Evolutionary conservation across 1,139 yeast species (phyloP), one percentile per base, ranked within the genome.

Genomic region (Magnusiomyces starmeri): DNA sequence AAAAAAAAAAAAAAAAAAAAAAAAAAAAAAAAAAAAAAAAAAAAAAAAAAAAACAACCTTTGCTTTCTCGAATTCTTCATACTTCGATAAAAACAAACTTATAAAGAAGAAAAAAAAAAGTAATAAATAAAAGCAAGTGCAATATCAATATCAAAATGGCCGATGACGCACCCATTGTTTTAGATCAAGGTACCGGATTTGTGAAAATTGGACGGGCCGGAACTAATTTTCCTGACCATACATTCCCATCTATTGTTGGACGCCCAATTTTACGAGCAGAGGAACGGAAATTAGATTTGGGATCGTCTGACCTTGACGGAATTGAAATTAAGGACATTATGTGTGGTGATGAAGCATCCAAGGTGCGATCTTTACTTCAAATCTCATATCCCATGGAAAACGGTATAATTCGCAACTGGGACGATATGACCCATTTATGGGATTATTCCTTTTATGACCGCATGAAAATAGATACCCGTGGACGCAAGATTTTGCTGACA

Each of bases 131-230:
- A n/a, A n/a, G n/a, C 21, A 21, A 16, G 18, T 35, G 41, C 41
- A 8, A 7, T 8, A 35, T 14, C 18, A 21, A 42, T n/a, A 18
- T 12, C 40, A 43, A 37, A 32, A 51, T 52, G 54, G 50, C 54
- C 18, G 56, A 53, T 51, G 53, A 50, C 26, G 52, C 53, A 43
- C 56, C 56, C 46, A 53, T 53, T 50, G 56, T 92, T 62, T 89
- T 94, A 63, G 99, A 92, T 73, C 98, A 94, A 75, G 99, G 99
- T 74, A 92, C 99, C 47, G 99, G 99, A 57, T 92, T 92, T 67
- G 76, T 73, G 58, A 73, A 73, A 70, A 88, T 92, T 62, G 98
- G 98, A 55, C 81, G 96, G 64, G 97, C 95, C 35, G 97, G 97
- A 26, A 85, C 92, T 62, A 94, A 92, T 71, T 90, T 90, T 75